Evolutionary conservation across 2,329 filamentous ascomycete genomes (phyloP), one percentile per base, ranked within the genome.

Genomic region (Colletotrichum musae): DNA sequence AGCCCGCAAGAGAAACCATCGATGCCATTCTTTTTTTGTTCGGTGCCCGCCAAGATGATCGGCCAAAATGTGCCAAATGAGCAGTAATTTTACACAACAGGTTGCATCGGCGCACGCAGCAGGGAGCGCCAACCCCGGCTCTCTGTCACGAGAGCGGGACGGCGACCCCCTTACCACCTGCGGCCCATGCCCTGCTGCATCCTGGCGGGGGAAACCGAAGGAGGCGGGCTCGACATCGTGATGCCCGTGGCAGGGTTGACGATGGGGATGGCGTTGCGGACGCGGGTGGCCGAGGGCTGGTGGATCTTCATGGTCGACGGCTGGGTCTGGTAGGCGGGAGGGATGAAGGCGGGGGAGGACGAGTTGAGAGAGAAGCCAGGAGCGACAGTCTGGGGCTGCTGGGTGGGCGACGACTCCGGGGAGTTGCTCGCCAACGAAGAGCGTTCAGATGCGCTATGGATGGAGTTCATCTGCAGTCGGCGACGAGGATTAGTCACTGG

Each of bases 351-450:
- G 48, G 91, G 90, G 56, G 92, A 91, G 28, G 87, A 85, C 2
- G 89, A 90, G 82, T 88, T 91, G 76, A 91, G 84, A 41, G 94
- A 94, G 76, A 97, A 92, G 68, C 91, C 89, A 24, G 95, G 91
- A 26, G 92, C 89, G 70, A 94, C 89, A 74, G 93, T 91, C 78
- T 93, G 90, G 18, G 93, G 93, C 76, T 96, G 93, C 84, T 97
- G 95, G 48, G 96, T 91, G 26, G 96, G 96, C 50, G 95, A 98
- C 56, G 93, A 91, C 76, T 95, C 93, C 50, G 96, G 96, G 6
- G 96, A 98, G 76, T 94, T 95, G 84, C 95, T 98, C 54, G 95
- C 96, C 73, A 98, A 86, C 64, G 96, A 98, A 5, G 95, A 98
- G 73, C 95, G 93, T 83, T 99, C 96, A 70, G 96, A 98, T 43